phyloP scores from a whole-genome alignment of 257 asterid genomes.

The Solanum tarijense region DNA sequence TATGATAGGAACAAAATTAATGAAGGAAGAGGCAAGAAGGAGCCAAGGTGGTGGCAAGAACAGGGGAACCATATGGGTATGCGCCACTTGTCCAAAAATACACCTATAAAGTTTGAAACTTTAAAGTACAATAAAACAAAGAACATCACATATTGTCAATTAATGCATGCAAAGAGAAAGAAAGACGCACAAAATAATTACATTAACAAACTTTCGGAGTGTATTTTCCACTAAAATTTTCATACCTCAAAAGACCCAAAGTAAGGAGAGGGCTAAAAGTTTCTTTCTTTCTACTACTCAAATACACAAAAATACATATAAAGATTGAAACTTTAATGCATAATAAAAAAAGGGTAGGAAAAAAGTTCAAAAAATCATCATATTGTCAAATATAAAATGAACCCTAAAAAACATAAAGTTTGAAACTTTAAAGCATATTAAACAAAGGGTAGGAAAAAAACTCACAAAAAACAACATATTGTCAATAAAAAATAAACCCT shows the following conservation, averaged over 20 bases:
- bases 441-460: background rate
- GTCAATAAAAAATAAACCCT: background rate
- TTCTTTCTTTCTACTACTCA: background rate
- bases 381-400: background rate
- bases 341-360: background rate
- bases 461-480: background rate
- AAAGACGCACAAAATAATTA: background rate
- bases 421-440: background rate
- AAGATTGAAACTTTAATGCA: background rate
- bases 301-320: background rate
- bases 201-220: background rate
- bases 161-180: background rate
- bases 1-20: background rate
- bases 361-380: background rate
- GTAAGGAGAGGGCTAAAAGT: background rate
- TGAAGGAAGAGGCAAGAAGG: background rate
- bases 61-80: background rate
- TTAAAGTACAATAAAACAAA: background rate
- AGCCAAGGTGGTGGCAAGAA: background rate
- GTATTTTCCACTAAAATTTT: background rate
- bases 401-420: background rate
- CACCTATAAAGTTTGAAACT: background rate
- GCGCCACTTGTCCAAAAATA: background rate
- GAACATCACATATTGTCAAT: background rate
- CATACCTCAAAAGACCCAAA: background rate